These are phyloP conservation scores for Microsporum ferrugineum DNA, from an alignment of 2,329 filamentous ascomycete species.

Conservation along the genomic window DNA sequence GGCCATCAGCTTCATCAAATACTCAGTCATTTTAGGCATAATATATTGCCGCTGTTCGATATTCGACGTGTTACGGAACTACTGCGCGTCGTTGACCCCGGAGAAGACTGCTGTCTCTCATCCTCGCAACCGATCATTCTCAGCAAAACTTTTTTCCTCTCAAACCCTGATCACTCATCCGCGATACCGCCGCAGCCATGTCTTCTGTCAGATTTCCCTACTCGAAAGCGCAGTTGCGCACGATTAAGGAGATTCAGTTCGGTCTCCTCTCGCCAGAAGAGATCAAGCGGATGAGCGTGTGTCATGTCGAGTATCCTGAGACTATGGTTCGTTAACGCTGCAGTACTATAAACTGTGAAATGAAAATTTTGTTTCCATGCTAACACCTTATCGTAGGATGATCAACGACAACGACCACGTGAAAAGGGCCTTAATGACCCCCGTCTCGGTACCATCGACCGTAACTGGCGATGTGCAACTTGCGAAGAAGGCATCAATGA, in stretches of 20 bases:
- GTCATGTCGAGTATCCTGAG: constrained; percentile 93
- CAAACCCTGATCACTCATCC: not conserved
- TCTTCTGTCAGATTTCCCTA: constrained; percentile 82
- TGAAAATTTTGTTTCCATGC: not conserved
- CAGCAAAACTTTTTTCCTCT: not conserved
- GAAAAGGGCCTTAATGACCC: constrained; percentile 91
- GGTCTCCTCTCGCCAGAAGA: constrained; percentile 95
- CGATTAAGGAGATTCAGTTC: constrained; percentile 98
- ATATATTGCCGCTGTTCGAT: not conserved
- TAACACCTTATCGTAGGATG: constrained; percentile 47
- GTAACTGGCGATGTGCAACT: constrained; percentile 88
- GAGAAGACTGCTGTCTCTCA: not conserved
- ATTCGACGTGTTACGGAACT: not conserved
- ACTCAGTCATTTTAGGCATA: constrained; percentile 6
- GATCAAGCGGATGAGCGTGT: constrained; percentile 97
- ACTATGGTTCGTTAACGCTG: constrained; percentile 56
- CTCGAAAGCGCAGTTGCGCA: constrained; percentile 91
- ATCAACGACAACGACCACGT: constrained; percentile 79
- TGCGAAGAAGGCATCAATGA: constrained; percentile 92
- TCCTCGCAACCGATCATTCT: not conserved
- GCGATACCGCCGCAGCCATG: constrained; percentile 49
- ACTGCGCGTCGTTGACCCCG: not conserved
- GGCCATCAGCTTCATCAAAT: constrained; percentile 25
- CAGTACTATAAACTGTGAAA: not conserved
- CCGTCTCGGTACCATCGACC: constrained; percentile 89